A percentile compares a stretch with the other conserved stretches of the same genome.
Evolutionary conservation across 176 grass and related monocot species (phyloP).

Genomic region (Microstegium vimineum): DNA sequence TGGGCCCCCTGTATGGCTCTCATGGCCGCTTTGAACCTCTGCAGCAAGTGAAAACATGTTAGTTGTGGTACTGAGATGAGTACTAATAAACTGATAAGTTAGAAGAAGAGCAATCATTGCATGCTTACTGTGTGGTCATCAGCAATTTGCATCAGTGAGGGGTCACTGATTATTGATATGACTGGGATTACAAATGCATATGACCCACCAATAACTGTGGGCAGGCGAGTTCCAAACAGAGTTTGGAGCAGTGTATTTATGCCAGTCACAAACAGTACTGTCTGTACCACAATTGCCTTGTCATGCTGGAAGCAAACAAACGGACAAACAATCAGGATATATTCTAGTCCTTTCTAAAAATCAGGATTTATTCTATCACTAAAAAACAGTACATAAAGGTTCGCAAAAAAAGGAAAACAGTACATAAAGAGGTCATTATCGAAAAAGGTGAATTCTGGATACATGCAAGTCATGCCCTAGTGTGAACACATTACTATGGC

Average conservation of each 20-base stretch:
- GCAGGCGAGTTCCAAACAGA: slow-evolving; percentile 70
- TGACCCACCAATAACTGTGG: slow-evolving; percentile 72
- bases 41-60: background rate
- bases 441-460: background rate
- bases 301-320: slow-evolving; percentile 44
- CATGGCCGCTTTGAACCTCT: slow-evolving; percentile 79
- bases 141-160: slow-evolving; percentile 45
- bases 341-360: background rate
- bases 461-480: background rate
- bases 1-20: slow-evolving; percentile 74
- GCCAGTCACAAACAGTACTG: slow-evolving; percentile 72
- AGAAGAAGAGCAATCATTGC: background rate
- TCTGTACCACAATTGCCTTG: slow-evolving; percentile 77
- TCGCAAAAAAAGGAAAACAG: too few species aligned
- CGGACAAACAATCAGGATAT: slow-evolving; percentile 24
- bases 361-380: background rate
- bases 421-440: background rate
- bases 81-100: background rate
- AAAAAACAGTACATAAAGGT: background rate
- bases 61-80: background rate
- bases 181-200: slow-evolving; percentile 72
- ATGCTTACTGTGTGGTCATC: slow-evolving; percentile 54
- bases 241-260: slow-evolving; percentile 85
- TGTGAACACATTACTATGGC: background rate
- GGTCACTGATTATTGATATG: slow-evolving; percentile 70